Evolutionary conservation across 805 yeast genomes (phyloP), one percentile per base, ranked within the genome.

Genomic region (Suhomyces tanzawaensis): DNA sequence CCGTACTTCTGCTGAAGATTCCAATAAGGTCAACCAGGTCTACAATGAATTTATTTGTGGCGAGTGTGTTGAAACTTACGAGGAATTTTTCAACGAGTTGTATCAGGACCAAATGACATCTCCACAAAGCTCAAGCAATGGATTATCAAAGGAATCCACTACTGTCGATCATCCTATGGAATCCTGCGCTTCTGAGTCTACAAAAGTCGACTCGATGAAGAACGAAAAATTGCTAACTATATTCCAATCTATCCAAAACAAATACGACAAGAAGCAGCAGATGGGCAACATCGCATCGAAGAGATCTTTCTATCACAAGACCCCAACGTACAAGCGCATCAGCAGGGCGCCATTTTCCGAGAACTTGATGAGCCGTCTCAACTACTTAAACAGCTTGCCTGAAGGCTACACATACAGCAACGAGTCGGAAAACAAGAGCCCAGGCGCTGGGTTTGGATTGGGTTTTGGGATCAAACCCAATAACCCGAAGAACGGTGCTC

Each of bases 31-130:
- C 17, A 45, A 48, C 22, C 51, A 50, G 29, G 41, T 42, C 12
- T 72, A 58, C 48, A 64, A 67, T 28, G 86, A 82, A 49, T 72
- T 82, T 41, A 81, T 82, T 0, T 82, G 89, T 49, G 72, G 75
- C 33, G 72, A 71, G 37, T 82, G 89, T 47, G 74, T 81, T 11
- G 77, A 66, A 36, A 69, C 64, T n/a, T 79, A 78, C 49, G 82
- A 78, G 48, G 64, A 62, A 32, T 67, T 77, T 18, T 64, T 73
- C 15, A 67, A 65, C 48, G 81, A 75, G 43, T 53, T 58, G 33
- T 40, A 50, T 34, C 48, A 46, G 19, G 37, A 37, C 19, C 51
- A 53, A 36, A 28, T 44, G 30, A 15, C n/a, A n/a, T n/a, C n/a
- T n/a, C n/a, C n/a, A n/a, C n/a, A n/a, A n/a, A 27, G n/a, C n/a